These are phyloP conservation scores for Yamadazyma insecticola DNA, from an alignment of 805 yeast species.

Conservation along the genomic window DNA sequence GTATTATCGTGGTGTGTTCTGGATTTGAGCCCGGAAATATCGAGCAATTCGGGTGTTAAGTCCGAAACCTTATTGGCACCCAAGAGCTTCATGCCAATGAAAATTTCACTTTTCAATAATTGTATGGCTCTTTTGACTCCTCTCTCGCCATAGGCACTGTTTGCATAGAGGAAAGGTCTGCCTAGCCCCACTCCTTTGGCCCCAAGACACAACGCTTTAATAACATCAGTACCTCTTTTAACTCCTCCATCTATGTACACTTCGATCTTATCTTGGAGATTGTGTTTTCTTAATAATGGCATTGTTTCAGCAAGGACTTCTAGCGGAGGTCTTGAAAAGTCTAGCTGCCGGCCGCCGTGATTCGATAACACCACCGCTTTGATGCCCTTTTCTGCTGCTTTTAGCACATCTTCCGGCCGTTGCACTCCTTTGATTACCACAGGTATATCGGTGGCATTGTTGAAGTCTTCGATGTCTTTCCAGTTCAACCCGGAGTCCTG, in stretches of 20 bases:
- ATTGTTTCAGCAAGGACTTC: conserved; percentile 69
- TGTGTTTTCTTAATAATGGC: conserved; percentile 44
- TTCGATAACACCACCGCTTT: conserved; percentile 81
- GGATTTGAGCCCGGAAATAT: conserved; percentile 15
- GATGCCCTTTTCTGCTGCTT: conserved; percentile 67
- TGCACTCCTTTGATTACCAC: conserved; percentile 74
- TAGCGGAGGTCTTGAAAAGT: conserved; percentile 73
- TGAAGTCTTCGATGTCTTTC: conserved; percentile 47
- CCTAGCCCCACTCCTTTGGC: conserved; percentile 72
- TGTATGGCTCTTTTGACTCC: conserved; percentile 60
- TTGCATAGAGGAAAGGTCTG: conserved; percentile 62
- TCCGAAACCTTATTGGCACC: conserved; percentile 62
- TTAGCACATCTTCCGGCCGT: conserved; percentile 69
- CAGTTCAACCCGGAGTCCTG: conserved; percentile 13
- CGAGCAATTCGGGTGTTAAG: conserved; percentile 38
- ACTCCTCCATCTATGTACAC: conserved; percentile 67
- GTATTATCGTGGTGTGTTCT: no score
- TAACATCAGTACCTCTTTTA: conserved; percentile 61
- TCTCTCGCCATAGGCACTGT: conserved; percentile 56
- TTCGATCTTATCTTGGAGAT: conserved; percentile 45
- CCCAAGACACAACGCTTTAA: conserved; percentile 65
- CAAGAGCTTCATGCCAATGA: conserved; percentile 72
- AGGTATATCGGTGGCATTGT: conserved; percentile 56
- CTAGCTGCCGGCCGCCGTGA: conserved; percentile 89
- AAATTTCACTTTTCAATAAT: conserved; percentile 64